Evolutionary conservation across 2,329 filamentous ascomycete genomes (phyloP).

Genomic region (Botrytis squamosa): DNA sequence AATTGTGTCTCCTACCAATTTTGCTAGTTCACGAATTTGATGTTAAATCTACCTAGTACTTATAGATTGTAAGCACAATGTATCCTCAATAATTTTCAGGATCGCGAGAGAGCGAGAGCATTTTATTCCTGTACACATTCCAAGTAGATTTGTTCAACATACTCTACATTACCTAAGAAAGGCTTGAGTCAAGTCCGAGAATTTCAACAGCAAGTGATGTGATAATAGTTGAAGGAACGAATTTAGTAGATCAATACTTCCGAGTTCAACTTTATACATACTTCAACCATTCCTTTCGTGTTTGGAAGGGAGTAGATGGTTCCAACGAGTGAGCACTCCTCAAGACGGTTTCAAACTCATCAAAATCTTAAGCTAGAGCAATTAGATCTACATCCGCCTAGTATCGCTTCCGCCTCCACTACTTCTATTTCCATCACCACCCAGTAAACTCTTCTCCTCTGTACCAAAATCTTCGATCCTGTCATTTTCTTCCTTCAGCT

Average conservation of each 20-base stretch:
- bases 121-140: neutral
- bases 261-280: neutral
- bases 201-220: neutral
- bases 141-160: neutral
- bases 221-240: neutral
- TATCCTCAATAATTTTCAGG: neutral
- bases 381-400: no score
- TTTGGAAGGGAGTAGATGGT: no score
- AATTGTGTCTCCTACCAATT: neutral
- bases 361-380: no score
- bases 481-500: no score
- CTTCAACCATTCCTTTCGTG: neutral
- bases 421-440: no score
- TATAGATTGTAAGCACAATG: neutral
- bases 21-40: neutral
- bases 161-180: neutral
- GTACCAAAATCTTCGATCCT: no score
- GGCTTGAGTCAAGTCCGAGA: no score
- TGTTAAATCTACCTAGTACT: neutral
- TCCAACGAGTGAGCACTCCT: no score
- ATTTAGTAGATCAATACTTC: neutral
- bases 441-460: no score
- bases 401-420: no score
- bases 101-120: neutral
- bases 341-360: no score